These are phyloP conservation scores for Torrubiella hemipterigena DNA, from an alignment of 2,329 filamentous ascomycete species.

Conservation along the genomic window DNA sequence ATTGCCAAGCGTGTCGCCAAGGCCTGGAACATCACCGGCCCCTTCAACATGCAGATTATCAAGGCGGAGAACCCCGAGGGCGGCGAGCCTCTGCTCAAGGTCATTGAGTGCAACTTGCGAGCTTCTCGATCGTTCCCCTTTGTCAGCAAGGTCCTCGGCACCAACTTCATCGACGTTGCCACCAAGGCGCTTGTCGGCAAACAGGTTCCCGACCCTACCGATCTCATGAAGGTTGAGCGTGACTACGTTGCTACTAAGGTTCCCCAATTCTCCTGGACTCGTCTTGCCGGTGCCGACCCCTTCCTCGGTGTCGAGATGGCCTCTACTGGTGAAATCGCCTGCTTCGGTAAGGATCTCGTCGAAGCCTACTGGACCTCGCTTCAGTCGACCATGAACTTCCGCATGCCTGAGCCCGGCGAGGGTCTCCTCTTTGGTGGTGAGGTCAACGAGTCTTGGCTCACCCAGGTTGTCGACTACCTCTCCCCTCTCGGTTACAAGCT, in stretches of 20 bases:
- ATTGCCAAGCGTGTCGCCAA: conserved; percentile 94
- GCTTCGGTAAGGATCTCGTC: conserved; percentile 90
- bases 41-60: conserved; percentile 99
- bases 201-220: conserved; percentile 70
- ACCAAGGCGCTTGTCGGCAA: conserved; percentile 84
- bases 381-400: conserved; percentile 99
- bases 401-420: conserved; percentile 85
- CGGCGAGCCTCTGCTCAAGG: conserved; percentile 69
- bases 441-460: conserved; percentile 56
- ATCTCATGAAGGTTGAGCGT: conserved; percentile 81
- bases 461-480: conserved; percentile 74
- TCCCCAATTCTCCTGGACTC: conserved; percentile 97
- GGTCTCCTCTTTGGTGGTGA: conserved; percentile 92
- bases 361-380: conserved; percentile 97
- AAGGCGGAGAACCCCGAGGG: conserved; percentile 71
- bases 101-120: conserved; percentile 96
- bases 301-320: conserved; percentile 98
- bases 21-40: conserved; percentile 93
- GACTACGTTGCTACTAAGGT: conserved; percentile 96
- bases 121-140: conserved; percentile 97
- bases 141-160: conserved; percentile 90
- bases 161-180: conserved; percentile 93
- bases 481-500: conserved; percentile 89
- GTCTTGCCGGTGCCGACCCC: conserved; percentile 90
- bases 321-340: conserved; percentile 94